phyloP scores from a whole-genome alignment of 306 rosid species.

The Ceratonia siliqua region DNA sequence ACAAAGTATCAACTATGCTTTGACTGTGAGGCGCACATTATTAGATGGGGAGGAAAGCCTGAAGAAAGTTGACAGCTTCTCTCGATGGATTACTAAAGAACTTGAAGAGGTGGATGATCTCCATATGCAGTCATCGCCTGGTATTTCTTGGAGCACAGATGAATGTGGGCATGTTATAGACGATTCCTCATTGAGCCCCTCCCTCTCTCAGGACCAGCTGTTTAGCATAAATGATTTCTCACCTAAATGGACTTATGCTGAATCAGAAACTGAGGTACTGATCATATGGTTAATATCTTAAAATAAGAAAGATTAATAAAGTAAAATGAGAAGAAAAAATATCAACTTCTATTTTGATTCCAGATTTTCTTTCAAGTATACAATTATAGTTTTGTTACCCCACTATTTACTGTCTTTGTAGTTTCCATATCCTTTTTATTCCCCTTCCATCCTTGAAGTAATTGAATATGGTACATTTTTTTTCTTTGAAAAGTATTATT shows the following conservation, averaged over 20 bases:
- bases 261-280: slow-evolving; percentile 70
- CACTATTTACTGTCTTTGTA: background rate
- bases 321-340: slow-evolving; percentile 25
- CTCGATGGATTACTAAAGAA: slow-evolving; percentile 79
- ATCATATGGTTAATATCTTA: slow-evolving; percentile 1
- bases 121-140: slow-evolving; percentile 73
- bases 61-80: slow-evolving; percentile 90
- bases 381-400: slow-evolving; percentile 32
- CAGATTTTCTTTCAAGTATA: background rate
- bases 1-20: slow-evolving; percentile 51
- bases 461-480: slow-evolving; percentile 1
- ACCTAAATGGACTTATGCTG: slow-evolving; percentile 78
- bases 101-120: slow-evolving; percentile 77
- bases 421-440: background rate
- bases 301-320: background rate
- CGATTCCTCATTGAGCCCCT: slow-evolving; percentile 74
- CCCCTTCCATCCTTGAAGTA: background rate
- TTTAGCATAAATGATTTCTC: slow-evolving; percentile 74
- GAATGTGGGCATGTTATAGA: slow-evolving; percentile 64
- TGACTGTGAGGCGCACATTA: slow-evolving; percentile 52
- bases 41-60: slow-evolving; percentile 63
- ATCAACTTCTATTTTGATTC: slow-evolving; percentile 4
- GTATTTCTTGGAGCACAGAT: slow-evolving; percentile 74
- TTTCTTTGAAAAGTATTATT: slow-evolving; percentile 19
- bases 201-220: slow-evolving; percentile 83